Percentiles rank a stretch among this genome's conserved stretches.
Conservation (phyloP, 345 rosid species). For the Linum lewisii region DNA sequence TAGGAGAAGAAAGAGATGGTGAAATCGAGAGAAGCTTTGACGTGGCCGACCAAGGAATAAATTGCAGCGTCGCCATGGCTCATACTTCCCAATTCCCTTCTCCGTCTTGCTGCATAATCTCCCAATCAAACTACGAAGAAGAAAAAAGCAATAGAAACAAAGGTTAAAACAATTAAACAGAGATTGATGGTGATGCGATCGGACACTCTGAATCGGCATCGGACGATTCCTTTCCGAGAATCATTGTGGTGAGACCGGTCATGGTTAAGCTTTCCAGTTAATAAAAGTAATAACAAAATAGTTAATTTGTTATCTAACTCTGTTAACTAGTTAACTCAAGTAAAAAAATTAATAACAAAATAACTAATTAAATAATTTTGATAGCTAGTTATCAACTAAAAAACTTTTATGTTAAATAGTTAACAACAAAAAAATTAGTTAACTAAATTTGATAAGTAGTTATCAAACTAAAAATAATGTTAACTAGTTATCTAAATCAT, state of each 20-base stretch:
- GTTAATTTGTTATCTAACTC: too few species aligned
- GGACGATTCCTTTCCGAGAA: not conserved
- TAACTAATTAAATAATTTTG: too few species aligned
- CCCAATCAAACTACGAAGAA: not conserved
- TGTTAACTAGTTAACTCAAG: too few species aligned
- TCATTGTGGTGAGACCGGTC: not conserved
- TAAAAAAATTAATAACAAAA: too few species aligned
- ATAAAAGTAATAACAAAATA: too few species aligned
- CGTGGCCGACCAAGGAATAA: not conserved
- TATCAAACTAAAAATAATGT: too few species aligned
- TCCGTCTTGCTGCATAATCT: not conserved
- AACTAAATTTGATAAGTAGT: too few species aligned
- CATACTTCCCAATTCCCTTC: constrained; percentile 1
- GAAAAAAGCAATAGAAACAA: not conserved
- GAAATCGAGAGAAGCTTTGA: constrained; percentile 5
- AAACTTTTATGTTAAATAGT: too few species aligned
- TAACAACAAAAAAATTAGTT: too few species aligned
- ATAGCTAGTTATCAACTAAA: too few species aligned
- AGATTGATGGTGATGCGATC: not conserved
- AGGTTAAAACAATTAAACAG: not conserved
- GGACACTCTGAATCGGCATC: not conserved
- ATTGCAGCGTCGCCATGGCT: constrained; percentile 5
- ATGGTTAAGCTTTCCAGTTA: constrained; percentile 2
- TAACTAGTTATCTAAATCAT: too few species aligned
- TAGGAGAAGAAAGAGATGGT: not conserved